A percentile compares a stretch with the other conserved stretches of the same genome.
These are phyloP conservation scores for Clathrus columnatus DNA, from an alignment of 768 basidiomycete genomes.

Conservation along the genomic window DNA sequence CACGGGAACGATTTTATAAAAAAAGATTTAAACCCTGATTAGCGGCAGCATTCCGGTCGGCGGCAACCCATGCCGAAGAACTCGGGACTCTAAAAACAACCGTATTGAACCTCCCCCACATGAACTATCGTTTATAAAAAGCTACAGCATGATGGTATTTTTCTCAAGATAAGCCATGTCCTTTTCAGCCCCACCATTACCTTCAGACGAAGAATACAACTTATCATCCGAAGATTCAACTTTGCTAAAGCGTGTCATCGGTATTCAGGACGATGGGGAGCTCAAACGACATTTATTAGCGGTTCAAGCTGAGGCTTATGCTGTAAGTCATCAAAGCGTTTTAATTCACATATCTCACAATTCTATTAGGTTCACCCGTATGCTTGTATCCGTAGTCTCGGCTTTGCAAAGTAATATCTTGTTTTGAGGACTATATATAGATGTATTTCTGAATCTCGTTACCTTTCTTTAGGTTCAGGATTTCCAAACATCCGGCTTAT, in stretches of 20 bases:
- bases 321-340: neutral
- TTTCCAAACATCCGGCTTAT: conserved; percentile 14
- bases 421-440: neutral
- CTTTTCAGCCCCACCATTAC: too few relatives aligned
- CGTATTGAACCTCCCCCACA: too few relatives aligned
- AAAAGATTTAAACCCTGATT: too few relatives aligned
- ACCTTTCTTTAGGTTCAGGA: conserved; percentile 9
- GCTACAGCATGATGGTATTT: too few relatives aligned
- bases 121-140: too few relatives aligned
- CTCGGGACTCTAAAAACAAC: too few relatives aligned
- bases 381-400: conserved; percentile 20
- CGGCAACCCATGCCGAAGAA: too few relatives aligned
- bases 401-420: conserved; percentile 17
- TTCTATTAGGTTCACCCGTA: conserved; percentile 20
- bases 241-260: neutral
- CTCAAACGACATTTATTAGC: conserved; percentile 3
- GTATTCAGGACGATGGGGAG: conserved; percentile 6
- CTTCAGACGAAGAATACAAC: neutral
- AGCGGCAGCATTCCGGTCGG: too few relatives aligned
- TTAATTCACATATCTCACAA: neutral
- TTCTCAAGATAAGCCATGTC: too few relatives aligned
- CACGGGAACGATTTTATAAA: too few relatives aligned
- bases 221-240: neutral
- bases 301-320: conserved; percentile 6
- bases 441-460: neutral